Conservation (phyloP, 129 eudicot genomes). For the Pittosporum tobira region DNA sequence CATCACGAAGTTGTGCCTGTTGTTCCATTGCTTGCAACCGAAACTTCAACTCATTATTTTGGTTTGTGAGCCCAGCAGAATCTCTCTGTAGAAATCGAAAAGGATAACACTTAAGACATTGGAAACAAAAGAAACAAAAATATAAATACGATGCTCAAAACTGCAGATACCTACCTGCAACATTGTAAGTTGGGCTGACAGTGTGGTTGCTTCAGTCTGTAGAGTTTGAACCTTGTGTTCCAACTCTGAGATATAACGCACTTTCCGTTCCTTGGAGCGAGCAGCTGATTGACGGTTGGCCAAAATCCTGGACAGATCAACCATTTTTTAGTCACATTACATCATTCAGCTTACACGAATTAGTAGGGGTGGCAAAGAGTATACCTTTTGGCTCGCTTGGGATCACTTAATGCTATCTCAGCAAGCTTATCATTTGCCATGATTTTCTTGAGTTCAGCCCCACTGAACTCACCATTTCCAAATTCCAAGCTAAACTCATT, state of each 20-base stretch:
- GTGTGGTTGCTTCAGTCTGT: constrained; percentile 96
- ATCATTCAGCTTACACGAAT: constrained; percentile 1
- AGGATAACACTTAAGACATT: background rate
- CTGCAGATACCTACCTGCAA: constrained; percentile 49
- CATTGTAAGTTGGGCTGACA: constrained; percentile 88
- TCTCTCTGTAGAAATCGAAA: constrained; percentile 52
- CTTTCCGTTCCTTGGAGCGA: constrained; percentile 88
- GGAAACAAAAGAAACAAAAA: background rate
- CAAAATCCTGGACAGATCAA: constrained; percentile 51
- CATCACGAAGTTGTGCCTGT: constrained; percentile 96
- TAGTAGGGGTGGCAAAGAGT: background rate
- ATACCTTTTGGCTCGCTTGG: constrained; percentile 94
- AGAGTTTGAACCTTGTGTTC: constrained; percentile 97
- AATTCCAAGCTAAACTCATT: constrained; percentile 75
- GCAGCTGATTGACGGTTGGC: constrained; percentile 99
- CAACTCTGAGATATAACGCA: constrained; percentile 90
- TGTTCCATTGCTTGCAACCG: constrained; percentile 98
- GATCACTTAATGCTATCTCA: constrained; percentile 84
- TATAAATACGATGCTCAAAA: background rate
- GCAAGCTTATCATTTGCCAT: constrained; percentile 99
- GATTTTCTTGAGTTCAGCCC: constrained; percentile 86
- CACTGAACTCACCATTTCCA: constrained; percentile 90
- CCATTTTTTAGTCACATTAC: background rate
- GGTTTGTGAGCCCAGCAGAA: constrained; percentile 70
- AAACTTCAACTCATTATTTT: constrained; percentile 81